A percentile compares a stretch with the other conserved stretches of the same genome.
Conservation (phyloP, 2,329 filamentous ascomycete genomes). For the Microdochium nivale region DNA sequence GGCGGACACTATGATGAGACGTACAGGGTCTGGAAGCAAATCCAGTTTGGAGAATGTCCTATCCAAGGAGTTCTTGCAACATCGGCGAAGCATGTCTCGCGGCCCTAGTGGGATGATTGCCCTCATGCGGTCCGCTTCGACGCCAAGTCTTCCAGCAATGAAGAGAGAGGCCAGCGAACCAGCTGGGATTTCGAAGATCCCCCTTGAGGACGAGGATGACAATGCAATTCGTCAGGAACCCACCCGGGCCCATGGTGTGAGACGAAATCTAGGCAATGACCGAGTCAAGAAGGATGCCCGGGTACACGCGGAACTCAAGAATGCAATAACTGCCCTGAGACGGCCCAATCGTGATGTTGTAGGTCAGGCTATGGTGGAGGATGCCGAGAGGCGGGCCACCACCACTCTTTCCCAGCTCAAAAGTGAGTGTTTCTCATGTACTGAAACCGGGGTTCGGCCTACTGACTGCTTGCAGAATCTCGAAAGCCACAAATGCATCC, state of each 20-base stretch:
- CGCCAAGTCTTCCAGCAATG: slow-evolving; percentile 47
- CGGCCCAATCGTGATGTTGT: slow-evolving; percentile 68
- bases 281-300: slow-evolving; percentile 53
- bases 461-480: slow-evolving; percentile 28
- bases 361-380: slow-evolving; percentile 58
- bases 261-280: slow-evolving; percentile 26
- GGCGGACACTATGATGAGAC: slow-evolving; percentile 43
- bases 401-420: slow-evolving; percentile 33
- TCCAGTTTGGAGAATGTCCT: slow-evolving; percentile 54
- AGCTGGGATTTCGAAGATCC: slow-evolving; percentile 38
- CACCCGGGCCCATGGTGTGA: not conserved
- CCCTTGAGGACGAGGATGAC: slow-evolving; percentile 25
- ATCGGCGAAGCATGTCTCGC: slow-evolving; percentile 44
- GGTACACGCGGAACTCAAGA: slow-evolving; percentile 61
- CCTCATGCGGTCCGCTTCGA: slow-evolving; percentile 60
- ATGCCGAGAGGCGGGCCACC: slow-evolving; percentile 51
- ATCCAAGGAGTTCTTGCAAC: slow-evolving; percentile 45
- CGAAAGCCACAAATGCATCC: slow-evolving; percentile 38
- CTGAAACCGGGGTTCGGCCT: slow-evolving; percentile 17
- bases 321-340: slow-evolving; percentile 65
- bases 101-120: slow-evolving; percentile 51
- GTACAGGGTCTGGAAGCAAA: slow-evolving; percentile 30
- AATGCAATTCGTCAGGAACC: not conserved
- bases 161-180: slow-evolving; percentile 64
- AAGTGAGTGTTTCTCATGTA: slow-evolving; percentile 32